Conservation (phyloP, 2,329 filamentous ascomycete species). For the Fusarium tuaranense region DNA sequence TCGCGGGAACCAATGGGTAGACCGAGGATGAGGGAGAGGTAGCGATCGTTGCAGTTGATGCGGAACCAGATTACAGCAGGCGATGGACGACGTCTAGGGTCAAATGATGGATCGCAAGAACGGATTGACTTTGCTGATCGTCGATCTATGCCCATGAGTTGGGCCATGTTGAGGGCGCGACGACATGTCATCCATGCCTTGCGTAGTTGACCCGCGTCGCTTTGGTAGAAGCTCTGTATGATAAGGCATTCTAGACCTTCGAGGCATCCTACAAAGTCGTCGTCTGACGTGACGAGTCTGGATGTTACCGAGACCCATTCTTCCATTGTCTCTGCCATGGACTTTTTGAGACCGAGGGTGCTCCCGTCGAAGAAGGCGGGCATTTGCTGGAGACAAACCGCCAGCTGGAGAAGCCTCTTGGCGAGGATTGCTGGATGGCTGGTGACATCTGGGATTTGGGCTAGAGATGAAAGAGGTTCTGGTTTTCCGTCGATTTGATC, state of each 20-base stretch:
- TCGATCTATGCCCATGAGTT: conserved; percentile 63
- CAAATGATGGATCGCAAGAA: conserved; percentile 50
- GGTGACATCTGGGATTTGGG: conserved; percentile 50
- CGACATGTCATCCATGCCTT: conserved; percentile 66
- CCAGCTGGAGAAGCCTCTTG: conserved; percentile 59
- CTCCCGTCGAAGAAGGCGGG: conserved; percentile 47
- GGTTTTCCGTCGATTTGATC: conserved; percentile 50
- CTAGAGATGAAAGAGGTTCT: conserved; percentile 43
- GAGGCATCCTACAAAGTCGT: conserved; percentile 62
- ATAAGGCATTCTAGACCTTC: conserved; percentile 66
- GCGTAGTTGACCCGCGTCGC: conserved; percentile 65
- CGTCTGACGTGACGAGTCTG: conserved; percentile 60
- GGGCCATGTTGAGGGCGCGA: conserved; percentile 61
- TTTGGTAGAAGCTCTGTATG: conserved; percentile 61
- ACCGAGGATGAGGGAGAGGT: conserved; percentile 63
- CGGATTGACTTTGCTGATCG: conserved; percentile 49
- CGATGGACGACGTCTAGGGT: conserved; percentile 45
- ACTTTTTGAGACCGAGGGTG: conserved; percentile 39
- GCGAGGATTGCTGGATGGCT: conserved; percentile 63
- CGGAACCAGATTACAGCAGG: conserved; percentile 59
- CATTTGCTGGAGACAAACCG: conserved; percentile 60
- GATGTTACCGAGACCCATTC: conserved; percentile 49
- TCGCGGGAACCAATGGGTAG: conserved; percentile 59
- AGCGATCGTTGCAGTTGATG: conserved; percentile 62
- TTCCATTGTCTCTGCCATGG: conserved; percentile 34